These are phyloP conservation scores for Kwoniella mangroviensis DNA, from an alignment of 768 basidiomycete genomes.

Conservation along the genomic window DNA sequence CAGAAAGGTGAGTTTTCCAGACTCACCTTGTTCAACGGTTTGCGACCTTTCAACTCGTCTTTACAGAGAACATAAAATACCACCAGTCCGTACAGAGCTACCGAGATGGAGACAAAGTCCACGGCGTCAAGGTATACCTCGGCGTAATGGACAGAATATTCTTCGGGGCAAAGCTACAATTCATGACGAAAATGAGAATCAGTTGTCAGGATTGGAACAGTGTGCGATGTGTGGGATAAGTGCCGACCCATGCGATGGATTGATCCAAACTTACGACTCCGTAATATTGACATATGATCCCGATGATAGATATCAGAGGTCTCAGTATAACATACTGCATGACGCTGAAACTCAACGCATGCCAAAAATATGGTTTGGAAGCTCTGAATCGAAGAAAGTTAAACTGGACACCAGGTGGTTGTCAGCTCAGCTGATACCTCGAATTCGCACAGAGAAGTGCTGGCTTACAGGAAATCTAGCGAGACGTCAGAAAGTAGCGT, in stretches of 20 bases:
- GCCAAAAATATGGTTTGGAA: constrained; percentile 76
- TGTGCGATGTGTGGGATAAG: background rate
- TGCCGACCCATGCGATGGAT: background rate
- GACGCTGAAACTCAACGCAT: constrained; percentile 71
- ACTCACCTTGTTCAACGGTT: constrained; percentile 71
- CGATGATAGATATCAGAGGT: constrained; percentile 70
- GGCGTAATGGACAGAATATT: constrained; percentile 47
- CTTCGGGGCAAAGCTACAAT: constrained; percentile 35
- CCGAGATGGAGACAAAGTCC: constrained; percentile 81
- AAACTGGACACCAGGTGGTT: constrained; percentile 62
- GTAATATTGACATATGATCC: constrained; percentile 74
- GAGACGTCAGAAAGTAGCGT: background rate
- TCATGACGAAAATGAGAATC: background rate
- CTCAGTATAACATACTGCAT: constrained; percentile 84
- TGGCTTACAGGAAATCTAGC: constrained; percentile 33
- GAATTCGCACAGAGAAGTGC: background rate
- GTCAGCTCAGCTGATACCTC: background rate
- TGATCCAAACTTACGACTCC: constrained; percentile 59
- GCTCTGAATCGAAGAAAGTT: constrained; percentile 68
- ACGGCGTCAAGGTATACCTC: constrained; percentile 61
- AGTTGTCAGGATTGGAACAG: background rate
- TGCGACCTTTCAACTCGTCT: constrained; percentile 74
- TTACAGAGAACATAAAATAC: constrained; percentile 81
- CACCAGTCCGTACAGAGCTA: constrained; percentile 84
- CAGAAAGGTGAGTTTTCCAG: background rate